Conservation (phyloP, 176 grass and related monocot genomes). For the Saccharum spontaneum region DNA sequence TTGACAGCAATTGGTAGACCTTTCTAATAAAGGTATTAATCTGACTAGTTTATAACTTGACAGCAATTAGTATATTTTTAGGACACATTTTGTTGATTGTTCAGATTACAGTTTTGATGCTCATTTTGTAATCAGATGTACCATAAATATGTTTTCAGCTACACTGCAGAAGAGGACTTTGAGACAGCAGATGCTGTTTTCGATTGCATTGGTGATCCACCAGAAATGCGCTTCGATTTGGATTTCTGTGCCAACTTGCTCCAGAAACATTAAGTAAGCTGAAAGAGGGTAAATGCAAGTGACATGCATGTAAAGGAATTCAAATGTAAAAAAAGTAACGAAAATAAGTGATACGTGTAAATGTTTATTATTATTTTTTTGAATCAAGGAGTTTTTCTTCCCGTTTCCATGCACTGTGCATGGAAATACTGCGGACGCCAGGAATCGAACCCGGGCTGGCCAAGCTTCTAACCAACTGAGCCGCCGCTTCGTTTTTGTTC, state of each 20-base stretch:
- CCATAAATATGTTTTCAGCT: conserved; percentile 39
- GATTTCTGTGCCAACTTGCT: conserved; percentile 71
- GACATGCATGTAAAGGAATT: background rate
- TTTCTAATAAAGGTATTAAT: background rate
- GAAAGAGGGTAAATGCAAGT: background rate
- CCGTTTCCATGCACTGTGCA: too few species aligned
- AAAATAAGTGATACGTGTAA: background rate
- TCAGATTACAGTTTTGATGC: background rate
- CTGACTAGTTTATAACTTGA: too few species aligned
- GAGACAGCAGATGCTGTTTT: conserved; percentile 69
- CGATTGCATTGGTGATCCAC: conserved; percentile 92
- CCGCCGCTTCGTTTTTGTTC: background rate
- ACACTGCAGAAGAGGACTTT: conserved; percentile 90
- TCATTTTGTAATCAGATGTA: conserved; percentile 1
- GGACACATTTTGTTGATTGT: background rate
- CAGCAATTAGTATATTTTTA: too few species aligned
- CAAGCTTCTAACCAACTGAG: too few species aligned
- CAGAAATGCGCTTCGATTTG: conserved; percentile 77
- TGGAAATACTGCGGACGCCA: too few species aligned
- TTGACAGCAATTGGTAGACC: background rate
- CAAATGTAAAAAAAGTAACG: background rate
- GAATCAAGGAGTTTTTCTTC: too few species aligned
- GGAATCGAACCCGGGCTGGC: too few species aligned
- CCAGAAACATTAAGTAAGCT: conserved; percentile 81
- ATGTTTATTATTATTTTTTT: too few species aligned